phyloP scores from a whole-genome alignment of 129 eudicot genomes.

The Erigeron canadensis region DNA sequence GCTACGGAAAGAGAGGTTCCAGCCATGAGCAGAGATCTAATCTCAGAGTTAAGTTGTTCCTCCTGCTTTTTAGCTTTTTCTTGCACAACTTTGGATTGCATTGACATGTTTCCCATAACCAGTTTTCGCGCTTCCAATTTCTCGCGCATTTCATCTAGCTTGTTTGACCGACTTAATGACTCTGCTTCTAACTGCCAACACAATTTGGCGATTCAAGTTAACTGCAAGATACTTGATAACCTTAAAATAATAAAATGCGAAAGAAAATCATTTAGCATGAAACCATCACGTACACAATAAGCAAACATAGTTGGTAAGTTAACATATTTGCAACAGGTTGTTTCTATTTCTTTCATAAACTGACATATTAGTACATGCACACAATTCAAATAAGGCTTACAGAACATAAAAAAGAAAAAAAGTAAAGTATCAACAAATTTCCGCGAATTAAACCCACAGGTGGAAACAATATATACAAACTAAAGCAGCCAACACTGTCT shows the following conservation, averaged over 20 bases:
- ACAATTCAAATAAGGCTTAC: background rate
- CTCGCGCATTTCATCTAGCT: constrained; percentile 84
- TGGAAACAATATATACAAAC: no score
- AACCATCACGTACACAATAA: background rate
- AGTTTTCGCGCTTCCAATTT: constrained; percentile 67
- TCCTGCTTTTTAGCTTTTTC: constrained; percentile 84
- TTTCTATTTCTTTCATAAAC: background rate
- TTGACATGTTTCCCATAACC: constrained; percentile 82
- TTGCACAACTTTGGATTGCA: constrained; percentile 81
- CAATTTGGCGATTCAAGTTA: constrained; percentile 14
- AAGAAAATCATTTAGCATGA: constrained; percentile 7
- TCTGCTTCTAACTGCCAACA: constrained; percentile 66
- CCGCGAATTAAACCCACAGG: no score
- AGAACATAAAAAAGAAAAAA: background rate
- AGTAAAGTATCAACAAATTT: constrained; percentile 10
- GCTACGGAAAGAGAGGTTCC: constrained; percentile 87
- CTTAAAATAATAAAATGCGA: background rate
- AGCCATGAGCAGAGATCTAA: constrained; percentile 75
- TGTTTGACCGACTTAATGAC: constrained; percentile 62
- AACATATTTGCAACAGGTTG: background rate
- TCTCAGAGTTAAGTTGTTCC: constrained; percentile 74
- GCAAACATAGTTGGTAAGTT: constrained; percentile 1
- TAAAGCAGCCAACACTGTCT: no score
- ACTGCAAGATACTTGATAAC: constrained; percentile 15
- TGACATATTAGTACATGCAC: background rate